Evolutionary conservation across 148 eudicot species (phyloP).

Genomic region (Arbutus unedo): DNA sequence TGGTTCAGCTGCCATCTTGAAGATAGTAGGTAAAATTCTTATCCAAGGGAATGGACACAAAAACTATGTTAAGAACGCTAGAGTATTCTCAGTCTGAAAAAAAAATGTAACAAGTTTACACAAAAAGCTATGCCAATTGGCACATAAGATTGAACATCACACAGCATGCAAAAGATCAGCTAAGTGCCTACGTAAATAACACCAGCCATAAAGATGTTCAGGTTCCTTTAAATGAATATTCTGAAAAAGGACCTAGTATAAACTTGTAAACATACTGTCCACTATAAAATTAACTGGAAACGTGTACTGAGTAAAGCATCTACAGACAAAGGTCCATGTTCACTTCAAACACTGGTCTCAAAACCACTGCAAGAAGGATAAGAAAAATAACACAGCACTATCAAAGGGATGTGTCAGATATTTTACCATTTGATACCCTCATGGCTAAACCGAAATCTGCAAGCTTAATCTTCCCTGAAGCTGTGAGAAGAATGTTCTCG

Average conservation of each 20-base stretch:
- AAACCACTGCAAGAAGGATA: neutral
- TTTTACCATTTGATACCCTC: conserved; percentile 69
- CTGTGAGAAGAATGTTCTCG: conserved; percentile 70
- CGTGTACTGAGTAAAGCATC: neutral
- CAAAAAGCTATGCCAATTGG: neutral
- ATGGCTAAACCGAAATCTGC: conserved; percentile 92
- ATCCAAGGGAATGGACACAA: neutral
- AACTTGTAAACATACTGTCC: neutral
- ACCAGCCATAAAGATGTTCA: neutral
- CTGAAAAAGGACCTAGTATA: neutral
- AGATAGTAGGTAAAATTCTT: neutral
- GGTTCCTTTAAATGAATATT: neutral
- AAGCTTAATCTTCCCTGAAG: conserved; percentile 70
- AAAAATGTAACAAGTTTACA: neutral
- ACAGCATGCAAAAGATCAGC: neutral
- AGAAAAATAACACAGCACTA: neutral
- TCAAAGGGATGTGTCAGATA: neutral
- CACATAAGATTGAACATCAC: neutral
- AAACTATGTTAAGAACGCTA: neutral
- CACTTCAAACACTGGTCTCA: neutral
- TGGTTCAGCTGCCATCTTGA: neutral
- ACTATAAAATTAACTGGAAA: neutral
- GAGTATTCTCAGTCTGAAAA: neutral
- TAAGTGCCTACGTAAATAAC: neutral
- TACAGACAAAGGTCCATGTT: neutral